phyloP scores from a whole-genome alignment of 192 early-diverging fungal genomes.

The Backusella macrospora region DNA sequence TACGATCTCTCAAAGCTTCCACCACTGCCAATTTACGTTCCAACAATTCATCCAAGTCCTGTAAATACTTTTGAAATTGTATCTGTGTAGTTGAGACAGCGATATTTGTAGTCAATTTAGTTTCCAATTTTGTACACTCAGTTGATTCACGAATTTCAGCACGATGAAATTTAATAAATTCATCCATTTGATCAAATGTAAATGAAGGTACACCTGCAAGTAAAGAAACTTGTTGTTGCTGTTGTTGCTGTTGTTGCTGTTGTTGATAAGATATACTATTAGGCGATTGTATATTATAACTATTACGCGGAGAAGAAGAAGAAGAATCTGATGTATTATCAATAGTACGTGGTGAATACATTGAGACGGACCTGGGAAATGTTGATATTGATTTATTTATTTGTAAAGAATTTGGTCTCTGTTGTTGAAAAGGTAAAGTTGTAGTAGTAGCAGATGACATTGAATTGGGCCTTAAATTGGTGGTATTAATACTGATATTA shows the following conservation, averaged over 20 bases:
- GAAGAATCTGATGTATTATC: slow-evolving; percentile 3
- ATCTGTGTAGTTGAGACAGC: slow-evolving; percentile 36
- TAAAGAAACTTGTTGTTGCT: not conserved
- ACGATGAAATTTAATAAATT: slow-evolving; percentile 66
- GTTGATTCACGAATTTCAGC: slow-evolving; percentile 63
- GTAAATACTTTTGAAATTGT: slow-evolving; percentile 35
- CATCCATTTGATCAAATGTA: slow-evolving; percentile 51
- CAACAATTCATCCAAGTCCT: slow-evolving; percentile 42
- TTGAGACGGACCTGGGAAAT: slow-evolving; percentile 8
- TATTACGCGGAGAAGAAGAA: not conserved
- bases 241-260: not conserved
- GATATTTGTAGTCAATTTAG: slow-evolving; percentile 63
- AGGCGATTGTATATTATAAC: no score
- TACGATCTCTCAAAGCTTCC: slow-evolving; percentile 29
- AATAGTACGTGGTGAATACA: slow-evolving; percentile 14
- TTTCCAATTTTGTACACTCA: slow-evolving; percentile 68
- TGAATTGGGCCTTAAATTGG: slow-evolving; percentile 1
- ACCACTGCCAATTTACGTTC: slow-evolving; percentile 38
- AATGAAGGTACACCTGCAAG: slow-evolving; percentile 21
- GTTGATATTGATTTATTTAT: not conserved
- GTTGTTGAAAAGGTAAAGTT: not conserved
- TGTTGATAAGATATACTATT: not conserved
- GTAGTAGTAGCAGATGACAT: slow-evolving; percentile 1
- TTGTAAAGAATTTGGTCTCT: slow-evolving; percentile 12
- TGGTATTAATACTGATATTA: not conserved